Conservation (phyloP, 306 rosid species). For the Cicer bijugum region DNA sequence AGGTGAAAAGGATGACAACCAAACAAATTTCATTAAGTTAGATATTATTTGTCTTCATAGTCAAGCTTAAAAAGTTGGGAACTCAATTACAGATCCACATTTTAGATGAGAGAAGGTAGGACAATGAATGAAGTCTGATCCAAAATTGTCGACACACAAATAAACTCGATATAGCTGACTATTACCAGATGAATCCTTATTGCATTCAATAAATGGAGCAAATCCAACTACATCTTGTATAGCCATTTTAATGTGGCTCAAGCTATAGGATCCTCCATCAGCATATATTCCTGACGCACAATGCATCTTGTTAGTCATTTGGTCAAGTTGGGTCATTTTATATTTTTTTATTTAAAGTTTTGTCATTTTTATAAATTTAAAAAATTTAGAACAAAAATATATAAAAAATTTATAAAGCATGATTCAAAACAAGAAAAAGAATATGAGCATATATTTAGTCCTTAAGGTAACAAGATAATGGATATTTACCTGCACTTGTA, state of each 20-base stretch:
- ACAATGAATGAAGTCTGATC: constrained; percentile 50
- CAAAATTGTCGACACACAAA: constrained; percentile 58
- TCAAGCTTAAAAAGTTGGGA: constrained; percentile 57
- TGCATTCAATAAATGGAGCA: constrained; percentile 57
- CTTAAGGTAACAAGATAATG: neutral
- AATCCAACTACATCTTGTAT: constrained; percentile 50
- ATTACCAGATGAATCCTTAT: constrained; percentile 49
- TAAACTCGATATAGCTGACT: constrained; percentile 62
- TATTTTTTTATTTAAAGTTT: too few relatives aligned
- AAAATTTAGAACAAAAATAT: too few relatives aligned
- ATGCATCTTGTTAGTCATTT: constrained; percentile 14
- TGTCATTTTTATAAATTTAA: too few relatives aligned
- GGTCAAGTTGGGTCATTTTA: too few relatives aligned
- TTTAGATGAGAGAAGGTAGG: constrained; percentile 50
- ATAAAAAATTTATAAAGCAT: too few relatives aligned
- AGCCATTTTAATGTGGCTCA: constrained; percentile 49
- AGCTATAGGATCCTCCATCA: constrained; percentile 52
- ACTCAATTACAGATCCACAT: constrained; percentile 52
- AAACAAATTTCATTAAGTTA: neutral
- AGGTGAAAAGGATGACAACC: neutral
- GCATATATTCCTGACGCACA: constrained; percentile 53
- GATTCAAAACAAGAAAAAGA: too few relatives aligned
- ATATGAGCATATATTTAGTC: neutral
- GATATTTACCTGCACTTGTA: constrained; percentile 51
- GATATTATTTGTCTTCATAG: neutral